Evolutionary conservation across 345 rosid species (phyloP).

Genomic region (Punica granatum): DNA sequence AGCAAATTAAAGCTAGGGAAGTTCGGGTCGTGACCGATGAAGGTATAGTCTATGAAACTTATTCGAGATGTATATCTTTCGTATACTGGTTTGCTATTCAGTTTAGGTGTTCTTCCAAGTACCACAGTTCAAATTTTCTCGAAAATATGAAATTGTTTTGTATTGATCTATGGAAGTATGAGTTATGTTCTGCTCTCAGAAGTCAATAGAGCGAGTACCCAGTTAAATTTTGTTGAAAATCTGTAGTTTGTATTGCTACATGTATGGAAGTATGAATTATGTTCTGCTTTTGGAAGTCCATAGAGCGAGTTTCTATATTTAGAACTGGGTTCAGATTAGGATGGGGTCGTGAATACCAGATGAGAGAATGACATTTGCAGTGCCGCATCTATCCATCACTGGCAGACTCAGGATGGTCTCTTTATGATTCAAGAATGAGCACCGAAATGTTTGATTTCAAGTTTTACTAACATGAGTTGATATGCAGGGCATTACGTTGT

Average conservation of each 20-base stretch:
- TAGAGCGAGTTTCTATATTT: background rate
- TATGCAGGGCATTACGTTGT: constrained; percentile 36
- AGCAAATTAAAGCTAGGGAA: constrained; percentile 27
- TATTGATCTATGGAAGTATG: no score
- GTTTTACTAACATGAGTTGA: background rate
- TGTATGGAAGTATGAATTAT: no score
- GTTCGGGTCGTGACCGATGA: constrained; percentile 49
- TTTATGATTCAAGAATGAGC: background rate
- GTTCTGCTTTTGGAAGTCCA: no score
- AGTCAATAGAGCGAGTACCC: no score
- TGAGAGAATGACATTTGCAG: no score
- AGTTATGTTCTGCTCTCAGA: background rate
- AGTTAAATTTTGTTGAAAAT: no score
- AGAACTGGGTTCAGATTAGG: background rate
- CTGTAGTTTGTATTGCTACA: no score
- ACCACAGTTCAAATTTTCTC: background rate
- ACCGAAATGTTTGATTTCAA: background rate
- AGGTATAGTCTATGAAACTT: constrained; percentile 23
- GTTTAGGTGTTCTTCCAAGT: background rate
- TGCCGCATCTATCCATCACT: background rate
- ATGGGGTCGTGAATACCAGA: background rate
- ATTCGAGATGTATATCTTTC: background rate
- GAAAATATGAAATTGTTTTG: background rate
- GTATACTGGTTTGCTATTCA: background rate
- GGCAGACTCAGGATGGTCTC: background rate